Evolutionary conservation across 2,329 filamentous ascomycete species (phyloP), one percentile per base, ranked within the genome.

Genomic region (Aquanectria penicillioides): DNA sequence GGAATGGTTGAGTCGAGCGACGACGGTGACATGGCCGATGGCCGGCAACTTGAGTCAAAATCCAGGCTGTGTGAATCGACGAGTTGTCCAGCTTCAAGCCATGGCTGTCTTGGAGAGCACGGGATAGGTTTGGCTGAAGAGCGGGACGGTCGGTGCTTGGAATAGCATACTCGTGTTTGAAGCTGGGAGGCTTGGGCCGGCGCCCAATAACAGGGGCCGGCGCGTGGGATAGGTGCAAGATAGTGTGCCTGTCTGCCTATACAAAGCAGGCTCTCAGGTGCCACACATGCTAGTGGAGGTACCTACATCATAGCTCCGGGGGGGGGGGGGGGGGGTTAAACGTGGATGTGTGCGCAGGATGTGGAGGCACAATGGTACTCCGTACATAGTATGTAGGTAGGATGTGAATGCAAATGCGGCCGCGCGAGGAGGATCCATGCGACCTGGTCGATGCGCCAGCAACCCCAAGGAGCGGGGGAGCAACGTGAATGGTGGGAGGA

Each of bases 1-100:
- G 53, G 61, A 44, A n/a, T 28, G 25, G 59, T 37, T 48, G 57
- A 63, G 54, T 60, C 44, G 57, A 59, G 64, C 36, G 41, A 44
- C 52, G 43, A 57, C 26, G 47, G 56, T 66, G 49, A 59, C 53
- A 63, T 51, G 37, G 49, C 20, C 22, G 23, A 28, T 52, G 28
- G 49, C 38, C 28, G 31, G 31, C 22, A 17, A 36, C 17, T 47
- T 43, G 40, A 52, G 40, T 33, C 25, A 52, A 47, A 31, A 17
- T 28, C 12, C n/a, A 25, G 37, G 13, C 17, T 46, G 40, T 44
- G 37, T 23, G 37, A 36, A 29, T 36, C 18, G 28, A 23, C 18
- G 17, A 8, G 28, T 8, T 26, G 43, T 38, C 23, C 28, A 36
- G 20, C 23, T 37, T n/a, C 18, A 18, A 5, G 15, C 6, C 9